Evolutionary conservation across 768 basidiomycete genomes (phyloP), one percentile per base, ranked within the genome.

Genomic region (Kwoniella sp.): DNA sequence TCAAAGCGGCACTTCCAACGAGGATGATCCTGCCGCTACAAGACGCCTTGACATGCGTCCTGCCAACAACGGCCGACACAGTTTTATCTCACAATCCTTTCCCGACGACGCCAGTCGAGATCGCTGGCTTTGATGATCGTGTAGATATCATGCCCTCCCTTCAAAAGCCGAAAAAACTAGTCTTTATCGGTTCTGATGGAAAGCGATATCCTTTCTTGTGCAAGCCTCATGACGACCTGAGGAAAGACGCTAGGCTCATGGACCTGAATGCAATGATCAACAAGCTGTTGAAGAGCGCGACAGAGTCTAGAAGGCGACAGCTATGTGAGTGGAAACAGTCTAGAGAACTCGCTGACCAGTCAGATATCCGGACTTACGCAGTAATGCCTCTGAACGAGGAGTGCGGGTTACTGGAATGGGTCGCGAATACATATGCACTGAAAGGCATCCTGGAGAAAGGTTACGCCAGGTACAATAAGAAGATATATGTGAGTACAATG

Each of bases 391-490:
- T 99, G 66, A 97, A 96, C 75, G 95, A 98, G 70, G 92, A 95
- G 68, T 97, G 94, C 73, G 96, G 96, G 0, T 87, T 98, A 53
- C 92, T 98, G 60, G 92, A 99, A 86, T 99, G 96, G 96, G 96
- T 99, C 2, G 90, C 89, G 0, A 90, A 98, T 77, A 96, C 94
- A 1, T 84, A 86, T 26, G 90, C 92, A 0, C 80, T 97, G 37
- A 88, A 95, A 27, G 85, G 85, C 0, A 85, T 97, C 48, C 82
- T 97, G 15, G 68, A 84, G 55, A 87, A 87, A 64, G 81, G 80
- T 3, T 99, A 98, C 74, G 84, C 86, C 0, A 73, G 84, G 1
- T 81, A 80, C 44, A 82, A 82, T 2, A 81, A 85, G 67, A 77
- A 77, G 52, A 60, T 79, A 13, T 88, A 84, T 81, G 88, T 87